Percentiles rank a stretch among this genome's conserved stretches.
These are phyloP conservation scores for Dactylonectria estremocensis DNA, from an alignment of 2,329 filamentous ascomycete species.

Conservation along the genomic window DNA sequence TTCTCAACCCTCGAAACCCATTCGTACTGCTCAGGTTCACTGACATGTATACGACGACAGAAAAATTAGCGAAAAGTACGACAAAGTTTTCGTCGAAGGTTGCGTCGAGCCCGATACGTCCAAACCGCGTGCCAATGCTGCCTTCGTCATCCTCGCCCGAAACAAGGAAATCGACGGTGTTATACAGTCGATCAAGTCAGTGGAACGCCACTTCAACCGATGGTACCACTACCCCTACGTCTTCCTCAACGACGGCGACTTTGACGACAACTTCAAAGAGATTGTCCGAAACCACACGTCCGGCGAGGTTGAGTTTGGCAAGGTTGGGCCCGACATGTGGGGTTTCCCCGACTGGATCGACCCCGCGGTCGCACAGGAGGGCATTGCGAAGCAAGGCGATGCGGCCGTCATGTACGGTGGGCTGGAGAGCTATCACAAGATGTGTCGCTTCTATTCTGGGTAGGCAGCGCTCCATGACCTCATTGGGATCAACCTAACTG, in stretches of 20 bases:
- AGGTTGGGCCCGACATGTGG: constrained; percentile 93
- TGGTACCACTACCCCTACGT: constrained; percentile 99
- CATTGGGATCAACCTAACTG: constrained; percentile 40
- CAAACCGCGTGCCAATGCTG: constrained; percentile 89
- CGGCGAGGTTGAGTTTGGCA: constrained; percentile 89
- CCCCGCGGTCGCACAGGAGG: constrained; percentile 92
- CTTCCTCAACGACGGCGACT: constrained; percentile 97
- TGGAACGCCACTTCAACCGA: constrained; percentile 98
- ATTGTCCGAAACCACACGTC: constrained; percentile 93
- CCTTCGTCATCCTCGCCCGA: constrained; percentile 93
- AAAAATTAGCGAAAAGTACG: constrained; percentile 96
- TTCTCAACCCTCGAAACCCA: not conserved
- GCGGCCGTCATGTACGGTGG: constrained; percentile 99
- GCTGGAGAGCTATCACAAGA: constrained; percentile 98
- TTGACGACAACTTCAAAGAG: constrained; percentile 94
- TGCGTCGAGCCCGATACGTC: constrained; percentile 87
- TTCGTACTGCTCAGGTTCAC: not conserved
- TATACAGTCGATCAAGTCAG: constrained; percentile 96
- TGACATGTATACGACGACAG: constrained; percentile 62
- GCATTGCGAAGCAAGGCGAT: constrained; percentile 96
- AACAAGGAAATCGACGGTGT: constrained; percentile 98
- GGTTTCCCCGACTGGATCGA: constrained; percentile 98
- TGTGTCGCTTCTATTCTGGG: constrained; percentile 99
- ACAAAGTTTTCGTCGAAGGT: constrained; percentile 95
- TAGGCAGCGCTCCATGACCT: constrained; percentile 59